Evolutionary conservation across 352 stramenopile species (phyloP).

Genomic region (Pythium scleroteichum): DNA sequence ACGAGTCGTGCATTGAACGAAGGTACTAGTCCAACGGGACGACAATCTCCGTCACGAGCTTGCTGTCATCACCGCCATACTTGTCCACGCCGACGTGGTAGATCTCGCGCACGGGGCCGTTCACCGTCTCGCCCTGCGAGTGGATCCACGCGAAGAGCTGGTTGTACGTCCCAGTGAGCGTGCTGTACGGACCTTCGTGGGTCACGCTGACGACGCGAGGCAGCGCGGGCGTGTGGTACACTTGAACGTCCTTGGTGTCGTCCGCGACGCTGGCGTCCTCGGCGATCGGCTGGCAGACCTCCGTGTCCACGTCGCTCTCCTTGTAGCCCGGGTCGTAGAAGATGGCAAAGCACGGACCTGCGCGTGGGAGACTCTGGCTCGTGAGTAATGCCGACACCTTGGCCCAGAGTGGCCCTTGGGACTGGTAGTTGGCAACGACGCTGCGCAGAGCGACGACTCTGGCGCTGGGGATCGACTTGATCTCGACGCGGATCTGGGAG

Average conservation of each 20-base stretch:
- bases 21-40: constrained; percentile 10
- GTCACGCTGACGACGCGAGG: constrained; percentile 34
- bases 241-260: constrained; percentile 24
- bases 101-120: constrained; percentile 39
- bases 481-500: background rate
- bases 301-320: constrained; percentile 47
- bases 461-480: constrained; percentile 36
- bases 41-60: constrained; percentile 23
- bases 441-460: constrained; percentile 41
- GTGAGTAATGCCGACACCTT: constrained; percentile 31
- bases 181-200: constrained; percentile 37
- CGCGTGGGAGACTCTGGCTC: constrained; percentile 17
- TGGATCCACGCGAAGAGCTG: constrained; percentile 43
- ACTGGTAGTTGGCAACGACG: constrained; percentile 47
- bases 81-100: constrained; percentile 38
- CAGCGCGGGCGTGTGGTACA: constrained; percentile 27
- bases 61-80: background rate
- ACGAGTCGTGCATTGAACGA: too few relatives aligned
- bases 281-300: constrained; percentile 49
- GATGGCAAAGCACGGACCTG: constrained; percentile 38
- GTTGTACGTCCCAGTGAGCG: constrained; percentile 31
- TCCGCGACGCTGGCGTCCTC: constrained; percentile 19
- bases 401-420: constrained; percentile 40
- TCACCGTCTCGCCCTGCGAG: constrained; percentile 30
- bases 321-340: constrained; percentile 42